Conservation (phyloP, 345 rosid species). For the Anacardium occidentale region DNA sequence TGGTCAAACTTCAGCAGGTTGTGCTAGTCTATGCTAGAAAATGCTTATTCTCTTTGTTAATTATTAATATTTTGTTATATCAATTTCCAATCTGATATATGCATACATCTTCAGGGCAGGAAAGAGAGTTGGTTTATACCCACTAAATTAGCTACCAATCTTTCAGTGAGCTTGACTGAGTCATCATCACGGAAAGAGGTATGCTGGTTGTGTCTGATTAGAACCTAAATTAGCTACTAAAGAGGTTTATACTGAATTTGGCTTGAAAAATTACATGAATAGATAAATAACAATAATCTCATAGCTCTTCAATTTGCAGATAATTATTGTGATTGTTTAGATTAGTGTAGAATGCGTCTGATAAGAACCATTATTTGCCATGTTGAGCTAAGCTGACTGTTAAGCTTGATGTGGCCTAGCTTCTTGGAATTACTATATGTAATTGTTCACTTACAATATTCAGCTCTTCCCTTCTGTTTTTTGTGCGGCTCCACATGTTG, state of each 20-base stretch:
- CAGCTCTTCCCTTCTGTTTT: too few relatives aligned
- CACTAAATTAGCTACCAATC: conserved; percentile 83
- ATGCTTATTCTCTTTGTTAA: background rate
- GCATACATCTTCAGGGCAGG: conserved; percentile 60
- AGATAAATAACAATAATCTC: background rate
- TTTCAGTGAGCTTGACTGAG: conserved; percentile 87
- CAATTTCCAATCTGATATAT: conserved; percentile 5
- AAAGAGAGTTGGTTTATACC: conserved; percentile 98
- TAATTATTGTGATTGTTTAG: background rate
- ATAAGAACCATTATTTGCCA: background rate
- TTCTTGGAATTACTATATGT: too few relatives aligned
- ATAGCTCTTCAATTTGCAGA: conserved; percentile 2
- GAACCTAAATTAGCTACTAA: too few relatives aligned
- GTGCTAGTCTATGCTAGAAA: conserved; percentile 14
- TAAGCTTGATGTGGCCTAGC: too few relatives aligned
- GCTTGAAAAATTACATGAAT: background rate
- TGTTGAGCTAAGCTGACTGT: too few relatives aligned
- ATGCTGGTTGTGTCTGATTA: conserved; percentile 14
- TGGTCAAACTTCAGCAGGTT: conserved; percentile 98
- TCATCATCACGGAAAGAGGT: conserved; percentile 88
- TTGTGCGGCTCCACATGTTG: too few relatives aligned
- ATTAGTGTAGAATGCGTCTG: background rate
- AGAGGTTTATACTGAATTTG: too few relatives aligned
- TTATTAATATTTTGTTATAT: background rate
- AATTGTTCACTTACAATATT: too few relatives aligned